These are phyloP conservation scores for Miamiensis avidus DNA, from an alignment of 169 alveolate species.

Conservation along the genomic window DNA sequence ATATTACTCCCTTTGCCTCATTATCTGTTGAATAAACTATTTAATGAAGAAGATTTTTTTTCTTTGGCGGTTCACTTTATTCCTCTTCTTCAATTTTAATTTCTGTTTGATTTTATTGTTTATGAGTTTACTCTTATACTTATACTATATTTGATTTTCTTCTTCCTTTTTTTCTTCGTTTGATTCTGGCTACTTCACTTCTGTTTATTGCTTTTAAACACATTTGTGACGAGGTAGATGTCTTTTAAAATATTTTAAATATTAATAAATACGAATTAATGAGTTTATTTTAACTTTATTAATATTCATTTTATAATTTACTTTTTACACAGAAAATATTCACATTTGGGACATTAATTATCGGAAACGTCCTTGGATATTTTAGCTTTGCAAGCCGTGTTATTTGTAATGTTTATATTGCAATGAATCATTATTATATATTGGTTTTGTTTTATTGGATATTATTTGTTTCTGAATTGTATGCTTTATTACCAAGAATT, in stretches of 20 bases:
- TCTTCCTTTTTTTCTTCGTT: not conserved
- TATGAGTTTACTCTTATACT: too few relatives aligned
- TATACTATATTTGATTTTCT: too few relatives aligned
- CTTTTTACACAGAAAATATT: not conserved
- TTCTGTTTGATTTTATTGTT: too few relatives aligned
- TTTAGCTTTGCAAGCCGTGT: not conserved
- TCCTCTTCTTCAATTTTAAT: not conserved
- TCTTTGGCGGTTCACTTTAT: not conserved
- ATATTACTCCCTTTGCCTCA: not conserved
- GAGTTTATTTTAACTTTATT: too few relatives aligned
- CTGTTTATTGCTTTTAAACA: too few relatives aligned
- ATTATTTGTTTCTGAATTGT: too few relatives aligned
- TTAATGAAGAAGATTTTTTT: not conserved
- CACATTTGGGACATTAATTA: not conserved
- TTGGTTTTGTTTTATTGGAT: too few relatives aligned
- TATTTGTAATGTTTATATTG: not conserved
- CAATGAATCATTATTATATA: not conserved
- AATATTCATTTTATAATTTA: too few relatives aligned
- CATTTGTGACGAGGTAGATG: not conserved
- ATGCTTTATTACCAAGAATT: too few relatives aligned
- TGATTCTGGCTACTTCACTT: not conserved
- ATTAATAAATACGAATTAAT: too few relatives aligned
- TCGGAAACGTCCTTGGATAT: not conserved
- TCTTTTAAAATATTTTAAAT: not conserved
- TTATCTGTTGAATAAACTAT: not conserved